These are phyloP conservation scores for Globisporangium iwayamae DNA, from an alignment of 352 stramenopile species.

Conservation along the genomic window DNA sequence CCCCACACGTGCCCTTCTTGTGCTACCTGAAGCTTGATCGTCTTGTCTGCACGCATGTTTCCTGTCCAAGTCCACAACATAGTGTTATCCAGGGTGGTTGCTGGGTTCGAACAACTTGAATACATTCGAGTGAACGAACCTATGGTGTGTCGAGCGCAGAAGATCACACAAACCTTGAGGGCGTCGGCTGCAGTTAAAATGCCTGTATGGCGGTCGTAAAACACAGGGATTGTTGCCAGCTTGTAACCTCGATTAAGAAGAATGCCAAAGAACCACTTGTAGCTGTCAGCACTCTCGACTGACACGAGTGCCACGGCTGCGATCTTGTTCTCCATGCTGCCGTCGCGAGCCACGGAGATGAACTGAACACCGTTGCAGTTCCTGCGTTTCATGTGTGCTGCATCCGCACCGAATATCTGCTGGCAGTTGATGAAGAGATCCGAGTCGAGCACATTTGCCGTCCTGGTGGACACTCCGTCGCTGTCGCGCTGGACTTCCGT, in stretches of 20 bases:
- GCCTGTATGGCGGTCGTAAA: neutral
- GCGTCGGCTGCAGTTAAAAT: neutral
- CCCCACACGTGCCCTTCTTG: too few relatives aligned
- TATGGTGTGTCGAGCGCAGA: neutral
- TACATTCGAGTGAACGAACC: neutral
- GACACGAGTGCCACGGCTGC: conserved; percentile 18
- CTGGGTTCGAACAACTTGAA: too few relatives aligned
- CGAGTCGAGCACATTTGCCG: conserved; percentile 14
- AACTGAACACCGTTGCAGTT: conserved; percentile 25
- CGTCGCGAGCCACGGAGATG: conserved; percentile 19
- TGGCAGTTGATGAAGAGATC: conserved; percentile 8
- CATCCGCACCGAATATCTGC: conserved; percentile 18
- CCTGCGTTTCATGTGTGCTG: conserved; percentile 24
- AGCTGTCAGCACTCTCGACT: conserved; percentile 3
- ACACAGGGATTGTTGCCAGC: neutral
- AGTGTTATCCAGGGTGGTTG: too few relatives aligned
- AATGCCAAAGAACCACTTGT: neutral
- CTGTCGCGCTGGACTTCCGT: neutral
- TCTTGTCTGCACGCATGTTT: too few relatives aligned
- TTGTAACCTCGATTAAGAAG: neutral
- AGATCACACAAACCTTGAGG: neutral
- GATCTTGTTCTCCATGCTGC: conserved; percentile 23
- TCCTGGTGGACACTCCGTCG: conserved; percentile 2
- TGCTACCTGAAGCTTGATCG: too few relatives aligned
- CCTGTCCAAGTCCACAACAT: too few relatives aligned